Evolutionary conservation across 768 basidiomycete genomes (phyloP).

Genomic region (Phylloporus sp.): DNA sequence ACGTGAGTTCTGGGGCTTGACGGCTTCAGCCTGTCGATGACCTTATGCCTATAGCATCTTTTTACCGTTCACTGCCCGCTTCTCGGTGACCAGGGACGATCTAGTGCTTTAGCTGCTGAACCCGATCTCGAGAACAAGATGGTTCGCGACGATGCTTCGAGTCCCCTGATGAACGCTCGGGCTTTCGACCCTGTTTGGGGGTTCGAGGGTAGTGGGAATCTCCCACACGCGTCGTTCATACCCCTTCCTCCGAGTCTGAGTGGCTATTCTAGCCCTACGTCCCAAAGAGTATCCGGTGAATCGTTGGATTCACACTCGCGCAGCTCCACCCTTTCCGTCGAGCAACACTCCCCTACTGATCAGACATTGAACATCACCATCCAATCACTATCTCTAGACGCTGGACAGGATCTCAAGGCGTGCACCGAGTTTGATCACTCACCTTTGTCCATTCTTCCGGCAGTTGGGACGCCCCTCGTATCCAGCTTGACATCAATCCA

Average conservation of each 20-base stretch:
- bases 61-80: slow-evolving; percentile 25
- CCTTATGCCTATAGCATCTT: slow-evolving; percentile 19
- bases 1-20: slow-evolving; percentile 26
- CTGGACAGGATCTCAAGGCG: slow-evolving; percentile 4
- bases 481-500: slow-evolving; percentile 10
- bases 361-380: slow-evolving; percentile 9
- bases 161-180: slow-evolving; percentile 8
- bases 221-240: slow-evolving; percentile 26
- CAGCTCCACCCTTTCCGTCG: slow-evolving; percentile 29
- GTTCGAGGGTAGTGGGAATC: slow-evolving; percentile 13
- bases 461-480: slow-evolving; percentile 27
- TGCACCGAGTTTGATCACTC: slow-evolving; percentile 25
- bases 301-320: slow-evolving; percentile 24
- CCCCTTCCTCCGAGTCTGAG: slow-evolving; percentile 30
- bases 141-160: neutral
- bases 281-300: slow-evolving; percentile 18
- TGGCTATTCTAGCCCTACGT: slow-evolving; percentile 28
- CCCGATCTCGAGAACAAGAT: slow-evolving; percentile 1
- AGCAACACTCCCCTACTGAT: slow-evolving; percentile 24
- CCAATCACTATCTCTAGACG: slow-evolving; percentile 9
- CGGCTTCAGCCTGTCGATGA: neutral
- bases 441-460: slow-evolving; percentile 29
- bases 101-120: neutral
- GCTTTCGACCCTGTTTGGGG: slow-evolving; percentile 23
- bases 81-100: slow-evolving; percentile 7